phyloP scores from a whole-genome alignment of 768 basidiomycete genomes.

The Imleria badia region DNA sequence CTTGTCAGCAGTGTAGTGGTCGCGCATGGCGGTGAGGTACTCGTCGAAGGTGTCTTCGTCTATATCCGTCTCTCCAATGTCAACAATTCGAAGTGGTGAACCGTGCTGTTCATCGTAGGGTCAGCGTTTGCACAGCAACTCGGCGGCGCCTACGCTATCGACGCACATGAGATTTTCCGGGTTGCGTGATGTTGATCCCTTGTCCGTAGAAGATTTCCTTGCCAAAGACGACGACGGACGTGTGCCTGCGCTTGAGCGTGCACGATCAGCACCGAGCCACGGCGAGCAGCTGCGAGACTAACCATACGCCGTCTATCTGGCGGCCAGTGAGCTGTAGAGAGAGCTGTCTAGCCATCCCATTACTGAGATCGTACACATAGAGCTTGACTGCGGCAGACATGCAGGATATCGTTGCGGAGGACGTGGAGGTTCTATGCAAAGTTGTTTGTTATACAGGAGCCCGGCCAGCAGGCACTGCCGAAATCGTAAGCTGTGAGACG shows the following conservation, averaged over 20 bases:
- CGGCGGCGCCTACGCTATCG: not conserved
- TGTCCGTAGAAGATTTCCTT: slow-evolving; percentile 90
- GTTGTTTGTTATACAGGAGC: not conserved
- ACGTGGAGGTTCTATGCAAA: not conserved
- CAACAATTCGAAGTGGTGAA: slow-evolving; percentile 61
- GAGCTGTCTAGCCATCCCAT: slow-evolving; percentile 77
- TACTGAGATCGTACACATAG: slow-evolving; percentile 90
- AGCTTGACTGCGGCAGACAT: slow-evolving; percentile 58
- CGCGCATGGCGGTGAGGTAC: slow-evolving; percentile 71
- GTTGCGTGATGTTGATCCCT: slow-evolving; percentile 69
- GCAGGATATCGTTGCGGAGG: not conserved
- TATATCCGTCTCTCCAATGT: slow-evolving; percentile 77
- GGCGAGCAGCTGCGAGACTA: slow-evolving; percentile 19
- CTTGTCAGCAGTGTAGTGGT: slow-evolving; percentile 88
- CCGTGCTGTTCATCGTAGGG: slow-evolving; percentile 56
- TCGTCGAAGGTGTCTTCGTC: slow-evolving; percentile 86
- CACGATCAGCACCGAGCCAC: slow-evolving; percentile 6
- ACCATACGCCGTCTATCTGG: slow-evolving; percentile 96
- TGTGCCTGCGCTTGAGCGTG: slow-evolving; percentile 63
- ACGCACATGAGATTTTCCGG: slow-evolving; percentile 83
- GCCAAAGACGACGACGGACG: slow-evolving; percentile 83
- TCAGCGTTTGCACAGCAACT: not conserved
- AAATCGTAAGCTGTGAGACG: slow-evolving; percentile 3
- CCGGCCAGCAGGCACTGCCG: slow-evolving; percentile 3
- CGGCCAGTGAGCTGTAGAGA: slow-evolving; percentile 81